Conservation (phyloP, 768 basidiomycete species). For the Rubroboletus pulcherrimus region DNA sequence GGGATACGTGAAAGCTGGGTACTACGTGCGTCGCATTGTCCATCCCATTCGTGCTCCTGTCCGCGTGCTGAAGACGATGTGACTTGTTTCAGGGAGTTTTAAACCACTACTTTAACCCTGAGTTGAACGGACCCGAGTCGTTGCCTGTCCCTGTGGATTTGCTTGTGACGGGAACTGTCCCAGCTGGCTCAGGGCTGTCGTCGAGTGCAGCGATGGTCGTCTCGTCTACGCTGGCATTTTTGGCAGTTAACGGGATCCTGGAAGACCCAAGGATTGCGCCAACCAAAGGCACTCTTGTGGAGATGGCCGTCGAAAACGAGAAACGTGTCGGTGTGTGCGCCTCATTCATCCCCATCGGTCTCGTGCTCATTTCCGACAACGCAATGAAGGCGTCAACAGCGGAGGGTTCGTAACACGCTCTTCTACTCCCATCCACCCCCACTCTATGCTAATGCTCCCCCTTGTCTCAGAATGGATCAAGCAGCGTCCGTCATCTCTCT, state of each 20-base stretch:
- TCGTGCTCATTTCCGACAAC: not conserved
- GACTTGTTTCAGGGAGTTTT: slow-evolving; percentile 53
- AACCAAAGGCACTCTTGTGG: slow-evolving; percentile 69
- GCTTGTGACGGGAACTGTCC: slow-evolving; percentile 77
- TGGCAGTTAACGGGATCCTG: slow-evolving; percentile 70
- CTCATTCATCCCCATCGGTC: not conserved
- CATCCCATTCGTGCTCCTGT: not conserved
- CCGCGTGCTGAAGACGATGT: not conserved
- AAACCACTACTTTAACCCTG: slow-evolving; percentile 50
- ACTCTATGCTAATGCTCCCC: slow-evolving; percentile 6
- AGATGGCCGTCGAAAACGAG: slow-evolving; percentile 81
- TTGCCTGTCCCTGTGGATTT: slow-evolving; percentile 63
- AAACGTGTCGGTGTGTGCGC: slow-evolving; percentile 60
- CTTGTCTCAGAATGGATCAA: slow-evolving; percentile 72
- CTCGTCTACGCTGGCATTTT: slow-evolving; percentile 75
- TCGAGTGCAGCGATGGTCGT: slow-evolving; percentile 92
- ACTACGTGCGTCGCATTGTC: slow-evolving; percentile 51
- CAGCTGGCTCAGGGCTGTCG: slow-evolving; percentile 82
- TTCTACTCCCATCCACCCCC: not conserved
- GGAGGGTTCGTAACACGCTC: slow-evolving; percentile 54
- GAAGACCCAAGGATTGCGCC: slow-evolving; percentile 14
- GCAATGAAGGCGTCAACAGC: slow-evolving; percentile 57
- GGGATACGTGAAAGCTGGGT: slow-evolving; percentile 84
- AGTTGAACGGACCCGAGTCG: slow-evolving; percentile 5
- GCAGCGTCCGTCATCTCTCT: slow-evolving; percentile 80